Base-by-base conservation (phyloP, 352 stramenopile species). In the Globisporangium lucens region DNA sequence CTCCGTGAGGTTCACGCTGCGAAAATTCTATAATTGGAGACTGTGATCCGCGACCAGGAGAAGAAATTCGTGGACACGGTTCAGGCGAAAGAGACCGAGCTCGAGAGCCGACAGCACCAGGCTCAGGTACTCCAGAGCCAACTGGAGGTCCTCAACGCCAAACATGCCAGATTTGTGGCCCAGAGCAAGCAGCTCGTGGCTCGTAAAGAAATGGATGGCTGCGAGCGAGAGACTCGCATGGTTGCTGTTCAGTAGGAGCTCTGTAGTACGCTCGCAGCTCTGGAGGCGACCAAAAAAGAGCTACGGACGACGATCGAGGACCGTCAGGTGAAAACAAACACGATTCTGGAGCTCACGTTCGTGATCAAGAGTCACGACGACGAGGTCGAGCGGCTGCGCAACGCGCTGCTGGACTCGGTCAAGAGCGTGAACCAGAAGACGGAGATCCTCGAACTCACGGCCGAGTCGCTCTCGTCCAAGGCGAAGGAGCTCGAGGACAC, bases 361-460 rank as follows among this genome's bases (percentile, higher is more conserved):
- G 79, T 90, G 36, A 77, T 92, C 63, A 85, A 90, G 63, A 89
- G 82, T 57, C 82, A 82, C 1, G 84, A 92, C 43, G 82, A 89
- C 17, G 84, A 92, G 66, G 75, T 90, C 63, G 77, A 89, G 30
- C 84, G 82, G 56, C 67, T 90, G 20, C 75, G 76, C 27, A 70
- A 70, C 10, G 69, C 78, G 15, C 59, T 90, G 36, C 61, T 92
- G 24, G 77, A 89, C 60, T 79, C 78, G 9, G 75, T 88, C 46
- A 71, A 87, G 65, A 82, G 70, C 1, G 78, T 81, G 10, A 89
- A 81, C 35, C 77, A 75, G 3, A 88, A 89, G 61, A 86, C 75
- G 0, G 83, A 91, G 67, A 87, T 90, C 64, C 73, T 91, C 7
- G 82, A 90, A 17, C 63, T 89, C 29, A 90, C 82, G 4, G 71